A percentile compares a stretch with the other conserved stretches of the same genome.
Evolutionary conservation across 2,329 filamentous ascomycete species (phyloP).

Genomic region (Botrytis pseudocinerea): DNA sequence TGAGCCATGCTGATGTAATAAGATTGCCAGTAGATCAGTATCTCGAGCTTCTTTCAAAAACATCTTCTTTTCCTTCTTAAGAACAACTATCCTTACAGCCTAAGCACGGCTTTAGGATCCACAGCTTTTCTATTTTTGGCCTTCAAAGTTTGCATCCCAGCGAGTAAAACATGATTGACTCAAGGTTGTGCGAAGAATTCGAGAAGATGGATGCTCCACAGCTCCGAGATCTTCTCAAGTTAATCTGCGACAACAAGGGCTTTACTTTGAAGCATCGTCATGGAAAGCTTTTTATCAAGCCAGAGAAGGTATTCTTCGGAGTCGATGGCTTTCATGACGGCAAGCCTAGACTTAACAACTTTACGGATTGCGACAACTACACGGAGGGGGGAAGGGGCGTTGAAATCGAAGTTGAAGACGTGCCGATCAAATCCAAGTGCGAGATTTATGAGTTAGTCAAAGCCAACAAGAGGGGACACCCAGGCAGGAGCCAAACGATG

Average conservation of each 20-base stretch:
- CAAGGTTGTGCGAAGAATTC: not conserved
- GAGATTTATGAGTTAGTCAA: not conserved
- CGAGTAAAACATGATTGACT: not conserved
- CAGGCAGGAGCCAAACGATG: not conserved
- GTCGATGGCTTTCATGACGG: not conserved
- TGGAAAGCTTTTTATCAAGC: not conserved
- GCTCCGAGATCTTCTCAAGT: not conserved
- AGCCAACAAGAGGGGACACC: not conserved
- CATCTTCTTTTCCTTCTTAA: not conserved
- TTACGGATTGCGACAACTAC: not conserved
- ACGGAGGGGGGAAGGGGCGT: not conserved
- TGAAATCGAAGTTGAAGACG: not conserved
- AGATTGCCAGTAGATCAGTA: too few relatives aligned
- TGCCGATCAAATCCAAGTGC: not conserved
- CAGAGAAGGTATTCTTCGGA: not conserved
- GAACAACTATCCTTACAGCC: not conserved
- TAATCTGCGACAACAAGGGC: not conserved
- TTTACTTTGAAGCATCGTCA: not conserved
- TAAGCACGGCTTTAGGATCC: not conserved
- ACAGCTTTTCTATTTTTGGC: not conserved
- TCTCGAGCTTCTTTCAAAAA: not conserved
- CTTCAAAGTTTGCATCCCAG: too few relatives aligned
- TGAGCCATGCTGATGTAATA: not conserved
- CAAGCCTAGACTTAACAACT: not conserved
- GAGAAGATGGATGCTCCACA: conserved; percentile 9